Conservation (phyloP, 352 stramenopile species). For the Pythium biforme region DNA sequence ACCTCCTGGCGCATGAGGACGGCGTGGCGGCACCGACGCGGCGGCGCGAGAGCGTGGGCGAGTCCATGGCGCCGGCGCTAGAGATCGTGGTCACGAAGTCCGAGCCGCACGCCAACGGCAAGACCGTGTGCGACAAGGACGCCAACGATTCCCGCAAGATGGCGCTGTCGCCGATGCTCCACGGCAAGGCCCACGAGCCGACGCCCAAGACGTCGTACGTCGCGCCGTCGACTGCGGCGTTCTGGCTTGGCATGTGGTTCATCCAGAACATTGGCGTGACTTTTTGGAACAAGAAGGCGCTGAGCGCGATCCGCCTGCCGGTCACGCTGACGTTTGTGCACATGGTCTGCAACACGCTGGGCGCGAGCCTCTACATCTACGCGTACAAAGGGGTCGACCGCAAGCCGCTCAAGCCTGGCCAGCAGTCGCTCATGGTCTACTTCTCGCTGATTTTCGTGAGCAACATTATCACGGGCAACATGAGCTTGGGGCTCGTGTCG, state of each 20-base stretch:
- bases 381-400: slow-evolving; percentile 63
- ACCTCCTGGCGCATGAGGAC: no score
- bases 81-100: slow-evolving; percentile 15
- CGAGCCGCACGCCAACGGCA: neutral
- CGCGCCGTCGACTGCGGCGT: slow-evolving; percentile 54
- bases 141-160: neutral
- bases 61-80: neutral
- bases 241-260: slow-evolving; percentile 88
- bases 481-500: slow-evolving; percentile 88
- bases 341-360: slow-evolving; percentile 93
- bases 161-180: neutral
- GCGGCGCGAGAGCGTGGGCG: slow-evolving; percentile 11
- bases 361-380: slow-evolving; percentile 77
- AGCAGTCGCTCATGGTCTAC: slow-evolving; percentile 82
- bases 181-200: neutral
- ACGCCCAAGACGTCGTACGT: slow-evolving; percentile 68
- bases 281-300: slow-evolving; percentile 94
- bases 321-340: slow-evolving; percentile 91
- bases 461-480: slow-evolving; percentile 96
- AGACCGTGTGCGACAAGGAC: neutral
- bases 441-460: slow-evolving; percentile 93
- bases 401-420: slow-evolving; percentile 55
- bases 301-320: slow-evolving; percentile 63
- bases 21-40: neutral
- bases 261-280: slow-evolving; percentile 93